These are phyloP conservation scores for Lecanicillium sp. DNA, from an alignment of 2,329 filamentous ascomycete genomes.

Conservation along the genomic window DNA sequence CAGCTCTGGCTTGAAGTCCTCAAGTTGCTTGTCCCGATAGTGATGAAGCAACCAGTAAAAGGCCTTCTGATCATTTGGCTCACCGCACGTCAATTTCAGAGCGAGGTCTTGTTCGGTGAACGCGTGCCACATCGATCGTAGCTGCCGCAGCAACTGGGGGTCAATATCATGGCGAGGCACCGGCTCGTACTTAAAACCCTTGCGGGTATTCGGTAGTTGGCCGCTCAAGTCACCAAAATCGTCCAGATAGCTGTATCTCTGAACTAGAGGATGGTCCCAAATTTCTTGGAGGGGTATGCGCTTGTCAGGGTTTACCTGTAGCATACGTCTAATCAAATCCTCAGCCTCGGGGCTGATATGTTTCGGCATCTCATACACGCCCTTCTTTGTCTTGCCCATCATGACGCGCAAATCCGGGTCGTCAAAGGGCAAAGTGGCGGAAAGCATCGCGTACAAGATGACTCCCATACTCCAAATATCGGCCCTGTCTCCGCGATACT, in stretches of 20 bases:
- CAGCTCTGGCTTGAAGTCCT: constrained; percentile 76
- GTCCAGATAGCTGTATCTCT: constrained; percentile 72
- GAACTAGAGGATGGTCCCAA: constrained; percentile 80
- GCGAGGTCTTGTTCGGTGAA: constrained; percentile 66
- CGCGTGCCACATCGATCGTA: constrained; percentile 87
- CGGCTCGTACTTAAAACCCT: constrained; percentile 53
- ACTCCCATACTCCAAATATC: constrained; percentile 95
- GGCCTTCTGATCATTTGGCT: constrained; percentile 82
- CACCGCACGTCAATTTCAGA: constrained; percentile 54
- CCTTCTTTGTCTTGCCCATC: constrained; percentile 51
- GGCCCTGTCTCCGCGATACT: constrained; percentile 76
- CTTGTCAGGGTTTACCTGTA: constrained; percentile 67
- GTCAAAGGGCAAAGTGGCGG: constrained; percentile 77
- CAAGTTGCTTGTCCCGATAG: constrained; percentile 75
- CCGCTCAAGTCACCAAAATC: constrained; percentile 48
- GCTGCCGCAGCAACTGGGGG: constrained; percentile 70
- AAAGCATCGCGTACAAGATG: constrained; percentile 80
- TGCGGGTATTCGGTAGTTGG: constrained; percentile 47
- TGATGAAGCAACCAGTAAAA: constrained; percentile 82
- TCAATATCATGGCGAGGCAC: constrained; percentile 63
- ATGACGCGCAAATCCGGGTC: constrained; percentile 54
- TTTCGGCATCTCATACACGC: constrained; percentile 51
- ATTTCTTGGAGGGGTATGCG: constrained; percentile 76
- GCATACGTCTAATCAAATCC: constrained; percentile 71
- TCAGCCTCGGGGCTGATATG: constrained; percentile 60